Evolutionary conservation across 2,329 filamentous ascomycete genomes (phyloP), one percentile per base, ranked within the genome.

Genomic region (Talaromyces verruculosus): DNA sequence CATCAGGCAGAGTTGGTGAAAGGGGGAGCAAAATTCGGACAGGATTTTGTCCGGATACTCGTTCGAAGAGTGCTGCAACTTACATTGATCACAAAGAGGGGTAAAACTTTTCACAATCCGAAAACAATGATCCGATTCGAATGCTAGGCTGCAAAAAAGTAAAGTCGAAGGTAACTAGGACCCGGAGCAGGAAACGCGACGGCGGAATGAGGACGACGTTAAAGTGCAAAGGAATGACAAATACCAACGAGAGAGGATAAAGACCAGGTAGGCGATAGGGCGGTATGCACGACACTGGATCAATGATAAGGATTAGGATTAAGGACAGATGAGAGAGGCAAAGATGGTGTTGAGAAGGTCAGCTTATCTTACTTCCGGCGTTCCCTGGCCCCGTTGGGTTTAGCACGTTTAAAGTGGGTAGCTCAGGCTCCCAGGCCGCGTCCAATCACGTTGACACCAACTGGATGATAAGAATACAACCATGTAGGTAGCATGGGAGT

Each of bases 291-390:
- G 53, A 57, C n/a, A 19, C 33, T 39, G 30, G 33, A 37, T 15
- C 8, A 39, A 22, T 57, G 53, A 57, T 57, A 57, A 57, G 53
- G 33, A 57, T 15, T 57, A 37, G 28, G 51, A 55, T 35, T 55
- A 22, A 22, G 30, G 28, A 55, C 51, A 55, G 51, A 57, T 57
- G 30, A 39, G 53, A 57, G n/a, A 17, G 47, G 2, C 15, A 17
- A 53, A 33, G 49, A 53, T 53, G 49, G 28, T 53, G 53, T 37
- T 37, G 53, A 57, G 43, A 51, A 53, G 8, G 60, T 53, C 45
- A 41, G 22, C 45, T 63, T 39, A 58, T 59, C 49, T 45, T 10
- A 57, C 53, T 37, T 57, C 53, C 53, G 53, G 53, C 53, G n/a
- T 37, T 57, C 33, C 53, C 19, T 37, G 53, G 49, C 49, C 47